A percentile compares a stretch with the other conserved stretches of the same genome.
Evolutionary conservation across 192 early-diverging fungal species (phyloP).

Genomic region (Umbelopsis isabellina): DNA sequence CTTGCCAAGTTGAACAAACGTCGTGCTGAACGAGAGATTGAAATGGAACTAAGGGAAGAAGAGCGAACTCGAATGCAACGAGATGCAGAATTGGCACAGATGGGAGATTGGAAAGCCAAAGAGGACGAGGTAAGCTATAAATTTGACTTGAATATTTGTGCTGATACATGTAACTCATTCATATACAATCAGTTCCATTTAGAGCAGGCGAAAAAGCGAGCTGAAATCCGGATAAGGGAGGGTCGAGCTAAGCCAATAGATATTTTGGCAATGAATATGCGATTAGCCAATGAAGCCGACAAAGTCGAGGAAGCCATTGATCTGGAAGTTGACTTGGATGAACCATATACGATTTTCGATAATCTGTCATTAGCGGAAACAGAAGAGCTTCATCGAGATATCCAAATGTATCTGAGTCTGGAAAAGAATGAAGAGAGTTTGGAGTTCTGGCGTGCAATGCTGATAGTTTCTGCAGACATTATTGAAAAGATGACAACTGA

Average conservation of each 20-base stretch:
- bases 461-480: conserved; percentile 78
- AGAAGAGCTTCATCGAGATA: conserved; percentile 84
- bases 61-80: conserved; percentile 76
- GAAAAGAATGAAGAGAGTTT: conserved; percentile 77
- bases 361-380: conserved; percentile 68
- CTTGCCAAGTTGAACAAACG: conserved; percentile 82
- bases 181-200: conserved; percentile 70
- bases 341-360: conserved; percentile 83
- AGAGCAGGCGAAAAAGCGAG: conserved; percentile 86
- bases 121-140: conserved; percentile 71
- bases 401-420: conserved; percentile 83
- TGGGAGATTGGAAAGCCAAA: conserved; percentile 95
- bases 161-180: not conserved
- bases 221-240: conserved; percentile 91
- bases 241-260: conserved; percentile 91
- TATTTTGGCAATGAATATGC: conserved; percentile 88
- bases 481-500: conserved; percentile 49
- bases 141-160: too few relatives aligned
- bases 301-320: conserved; percentile 75
- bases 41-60: conserved; percentile 80
- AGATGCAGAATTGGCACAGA: conserved; percentile 81
- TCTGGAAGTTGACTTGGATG: conserved; percentile 85
- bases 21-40: conserved; percentile 81
- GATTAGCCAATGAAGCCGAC: conserved; percentile 71
- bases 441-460: conserved; percentile 88